Evolutionary conservation across 2,329 filamentous ascomycete species (phyloP).

Genomic region (Epichloe typhina): DNA sequence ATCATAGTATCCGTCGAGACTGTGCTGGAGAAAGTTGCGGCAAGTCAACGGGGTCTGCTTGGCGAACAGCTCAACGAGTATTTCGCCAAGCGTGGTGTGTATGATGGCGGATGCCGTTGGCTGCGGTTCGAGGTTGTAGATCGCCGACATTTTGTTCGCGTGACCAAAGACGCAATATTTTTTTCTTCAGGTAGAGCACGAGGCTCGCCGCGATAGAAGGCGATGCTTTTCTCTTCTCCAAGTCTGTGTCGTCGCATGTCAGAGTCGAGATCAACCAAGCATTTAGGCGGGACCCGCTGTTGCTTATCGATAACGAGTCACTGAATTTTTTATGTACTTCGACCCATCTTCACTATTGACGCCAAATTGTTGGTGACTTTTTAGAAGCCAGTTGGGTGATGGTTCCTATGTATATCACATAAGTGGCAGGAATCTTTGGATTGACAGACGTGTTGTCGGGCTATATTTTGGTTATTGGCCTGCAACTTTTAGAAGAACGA

Average conservation of each 20-base stretch:
- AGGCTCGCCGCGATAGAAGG: background rate
- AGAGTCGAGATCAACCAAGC: background rate
- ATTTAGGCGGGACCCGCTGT: background rate
- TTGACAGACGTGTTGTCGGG: too few relatives aligned
- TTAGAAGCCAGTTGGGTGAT: background rate
- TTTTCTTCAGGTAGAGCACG: background rate
- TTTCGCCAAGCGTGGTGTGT: slow-evolving; percentile 78
- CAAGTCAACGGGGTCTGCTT: slow-evolving; percentile 85
- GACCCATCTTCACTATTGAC: background rate
- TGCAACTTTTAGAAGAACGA: too few relatives aligned
- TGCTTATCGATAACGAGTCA: slow-evolving; percentile 1
- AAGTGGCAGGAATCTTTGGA: too few relatives aligned
- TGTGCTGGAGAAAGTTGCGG: slow-evolving; percentile 92
- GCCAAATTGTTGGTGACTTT: background rate
- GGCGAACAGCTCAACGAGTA: slow-evolving; percentile 86
- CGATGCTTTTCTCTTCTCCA: background rate
- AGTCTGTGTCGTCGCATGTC: background rate
- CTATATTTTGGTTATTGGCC: too few relatives aligned
- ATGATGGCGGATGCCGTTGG: slow-evolving; percentile 86
- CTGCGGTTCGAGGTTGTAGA: slow-evolving; percentile 90
- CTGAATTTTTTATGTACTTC: background rate
- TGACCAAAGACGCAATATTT: background rate
- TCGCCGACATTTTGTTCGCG: slow-evolving; percentile 62
- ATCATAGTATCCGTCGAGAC: slow-evolving; percentile 90
- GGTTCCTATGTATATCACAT: too few relatives aligned